These are phyloP conservation scores for Delitschia confertaspora DNA, from an alignment of 495 filamentous ascomycete species.

Conservation along the genomic window DNA sequence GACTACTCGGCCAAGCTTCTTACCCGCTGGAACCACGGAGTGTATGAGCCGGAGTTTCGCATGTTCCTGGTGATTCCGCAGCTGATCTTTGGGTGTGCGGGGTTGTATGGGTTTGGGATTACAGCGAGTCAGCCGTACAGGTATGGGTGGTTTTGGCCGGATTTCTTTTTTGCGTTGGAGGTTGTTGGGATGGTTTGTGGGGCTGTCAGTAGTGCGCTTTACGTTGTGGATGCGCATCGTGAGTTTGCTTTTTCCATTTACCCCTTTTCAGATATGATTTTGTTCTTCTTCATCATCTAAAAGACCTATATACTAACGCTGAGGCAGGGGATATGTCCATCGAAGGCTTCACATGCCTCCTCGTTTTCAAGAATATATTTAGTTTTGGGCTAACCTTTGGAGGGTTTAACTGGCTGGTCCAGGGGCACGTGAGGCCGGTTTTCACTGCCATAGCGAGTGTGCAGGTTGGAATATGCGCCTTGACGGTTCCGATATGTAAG, in stretches of 20 bases:
- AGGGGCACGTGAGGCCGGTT: conserved; percentile 46
- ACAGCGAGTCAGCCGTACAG: conserved; percentile 48
- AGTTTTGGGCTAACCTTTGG: conserved; percentile 75
- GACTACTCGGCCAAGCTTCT: conserved; percentile 63
- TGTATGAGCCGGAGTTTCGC: conserved; percentile 88
- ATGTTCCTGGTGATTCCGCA: conserved; percentile 74
- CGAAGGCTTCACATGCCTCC: conserved; percentile 81
- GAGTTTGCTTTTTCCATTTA: conserved; percentile 33
- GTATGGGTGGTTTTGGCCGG: conserved; percentile 64
- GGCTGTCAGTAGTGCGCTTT: conserved; percentile 75
- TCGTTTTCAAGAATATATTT: conserved; percentile 93
- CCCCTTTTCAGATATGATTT: neutral
- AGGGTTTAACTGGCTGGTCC: conserved; percentile 71
- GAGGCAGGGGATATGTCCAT: conserved; percentile 65
- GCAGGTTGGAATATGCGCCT: conserved; percentile 63
- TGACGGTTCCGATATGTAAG: conserved; percentile 75
- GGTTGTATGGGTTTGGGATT: conserved; percentile 75
- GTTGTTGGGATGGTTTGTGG: conserved; percentile 87
- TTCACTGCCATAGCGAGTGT: conserved; percentile 68
- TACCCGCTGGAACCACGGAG: conserved; percentile 65
- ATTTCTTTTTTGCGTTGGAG: conserved; percentile 58
- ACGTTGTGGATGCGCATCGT: conserved; percentile 92
- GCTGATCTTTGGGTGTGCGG: conserved; percentile 65
- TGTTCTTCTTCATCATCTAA: neutral
- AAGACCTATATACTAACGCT: neutral